Percentiles rank a stretch among this genome's conserved stretches.
Conservation (phyloP, 129 eudicot species). For the Silybum marianum region DNA sequence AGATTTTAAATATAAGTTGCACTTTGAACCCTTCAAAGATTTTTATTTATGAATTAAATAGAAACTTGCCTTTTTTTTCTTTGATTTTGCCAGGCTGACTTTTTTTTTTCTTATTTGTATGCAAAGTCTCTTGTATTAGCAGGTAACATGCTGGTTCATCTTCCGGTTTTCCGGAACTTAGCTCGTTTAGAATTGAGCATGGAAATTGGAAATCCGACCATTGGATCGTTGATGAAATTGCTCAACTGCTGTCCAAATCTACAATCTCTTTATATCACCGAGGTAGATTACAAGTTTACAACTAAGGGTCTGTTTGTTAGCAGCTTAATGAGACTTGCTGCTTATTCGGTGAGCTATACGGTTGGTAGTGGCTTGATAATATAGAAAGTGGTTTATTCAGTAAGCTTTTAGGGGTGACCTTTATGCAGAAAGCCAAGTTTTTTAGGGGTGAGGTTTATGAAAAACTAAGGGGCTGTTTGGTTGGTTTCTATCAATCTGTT, state of each 20-base stretch:
- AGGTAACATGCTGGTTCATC: constrained; percentile 38
- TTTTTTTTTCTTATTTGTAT: background rate
- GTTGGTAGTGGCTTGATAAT: no score
- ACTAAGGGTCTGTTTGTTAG: background rate
- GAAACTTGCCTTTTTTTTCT: background rate
- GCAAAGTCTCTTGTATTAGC: constrained; percentile 56
- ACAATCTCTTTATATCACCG: constrained; percentile 43
- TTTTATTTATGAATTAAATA: background rate
- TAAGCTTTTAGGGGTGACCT: no score
- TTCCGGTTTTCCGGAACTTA: constrained; percentile 57
- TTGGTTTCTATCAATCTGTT: no score
- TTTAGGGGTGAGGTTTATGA: no score
- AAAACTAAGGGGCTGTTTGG: no score
- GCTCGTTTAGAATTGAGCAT: constrained; percentile 55
- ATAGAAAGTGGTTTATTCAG: no score
- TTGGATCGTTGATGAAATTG: constrained; percentile 43
- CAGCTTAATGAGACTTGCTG: background rate
- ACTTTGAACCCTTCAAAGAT: no score
- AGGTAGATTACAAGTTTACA: constrained; percentile 43
- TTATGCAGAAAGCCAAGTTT: no score
- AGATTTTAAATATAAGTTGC: no score
- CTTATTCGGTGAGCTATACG: no score
- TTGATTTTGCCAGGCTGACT: constrained; percentile 23
- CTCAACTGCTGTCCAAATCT: constrained; percentile 58
- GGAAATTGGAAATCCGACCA: constrained; percentile 38